Evolutionary conservation across 208 protist genomes (phyloP), one percentile per base, ranked within the genome.

Genomic region (Acanthamoeba lenticulata): DNA sequence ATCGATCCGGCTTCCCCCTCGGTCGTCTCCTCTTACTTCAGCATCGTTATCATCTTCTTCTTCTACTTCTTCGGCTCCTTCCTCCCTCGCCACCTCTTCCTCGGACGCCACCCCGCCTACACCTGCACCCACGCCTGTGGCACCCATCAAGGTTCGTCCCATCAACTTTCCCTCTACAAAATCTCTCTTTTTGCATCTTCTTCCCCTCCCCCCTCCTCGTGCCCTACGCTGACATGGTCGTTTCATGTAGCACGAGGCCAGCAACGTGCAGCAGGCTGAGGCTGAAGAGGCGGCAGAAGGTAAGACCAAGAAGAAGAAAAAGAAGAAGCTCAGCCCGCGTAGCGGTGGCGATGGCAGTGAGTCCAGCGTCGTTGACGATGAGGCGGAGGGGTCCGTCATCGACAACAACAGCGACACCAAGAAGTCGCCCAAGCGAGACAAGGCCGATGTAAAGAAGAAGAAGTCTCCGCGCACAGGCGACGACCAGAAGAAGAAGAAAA

Each of bases 401-500:
- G 52, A n/a, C 15, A 27, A 21, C 15, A 21, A 27, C 15, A 60
- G 11, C 15, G 15, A 60, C 15, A 21, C 11, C 21, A 40, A 74
- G 36, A 83, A 83, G 34, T 11, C 11, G 11, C 15, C 15, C 11
- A 21, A 60, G 52, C 52, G 21, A 11, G 21, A 60, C 11, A 60
- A 60, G 52, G 21, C 11, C 15, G 52, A 60, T 11, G 52, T 27
- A 21, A 83, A 83, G 27, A 83, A 83, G 40, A 81, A 44, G 13
- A 47, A 32, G 42, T 15, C 13, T 0, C 19, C 24, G 38, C 24
- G 24, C 40, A 47, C 19, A 38, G 21, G 49, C 72, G 72, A 38
- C 19, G 49, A 57, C 9, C 9, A 72, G 62, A 83, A 83, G 72
- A 83, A 83, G 72, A 83, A 83, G 38, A 49, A 83, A 9, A 49